Conservation (phyloP, 2,329 filamentous ascomycete genomes). For the Sporothrix inflata region DNA sequence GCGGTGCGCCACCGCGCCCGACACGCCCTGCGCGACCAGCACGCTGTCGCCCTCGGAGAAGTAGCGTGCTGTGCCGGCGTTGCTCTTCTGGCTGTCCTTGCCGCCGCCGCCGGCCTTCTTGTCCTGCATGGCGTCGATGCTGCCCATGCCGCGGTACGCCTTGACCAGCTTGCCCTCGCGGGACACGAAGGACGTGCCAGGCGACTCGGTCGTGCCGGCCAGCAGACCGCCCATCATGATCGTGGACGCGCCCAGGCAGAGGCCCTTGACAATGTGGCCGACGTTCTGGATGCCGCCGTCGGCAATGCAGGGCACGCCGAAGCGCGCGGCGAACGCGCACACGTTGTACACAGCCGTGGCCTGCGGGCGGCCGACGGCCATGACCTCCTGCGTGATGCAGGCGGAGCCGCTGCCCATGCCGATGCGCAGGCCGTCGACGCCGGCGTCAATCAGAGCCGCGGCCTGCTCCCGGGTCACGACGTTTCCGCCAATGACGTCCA, state of each 20-base stretch:
- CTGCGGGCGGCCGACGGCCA: conserved; percentile 97
- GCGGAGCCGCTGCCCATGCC: conserved; percentile 98
- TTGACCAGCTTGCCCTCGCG: conserved; percentile 98
- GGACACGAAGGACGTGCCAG: conserved; percentile 94
- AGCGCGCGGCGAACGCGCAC: conserved; percentile 83
- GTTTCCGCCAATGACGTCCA: conserved; percentile 98
- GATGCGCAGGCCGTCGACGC: conserved; percentile 94
- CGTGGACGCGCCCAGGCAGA: conserved; percentile 89
- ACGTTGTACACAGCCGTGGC: conserved; percentile 92
- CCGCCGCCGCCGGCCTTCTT: conserved; percentile 83
- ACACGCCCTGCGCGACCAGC: conserved; percentile 94
- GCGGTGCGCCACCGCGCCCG: conserved; percentile 79
- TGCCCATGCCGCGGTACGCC: conserved; percentile 98
- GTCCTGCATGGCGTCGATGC: conserved; percentile 99
- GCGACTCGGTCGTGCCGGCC: conserved; percentile 95
- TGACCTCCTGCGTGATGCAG: conserved; percentile 99
- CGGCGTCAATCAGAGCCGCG: conserved; percentile 86
- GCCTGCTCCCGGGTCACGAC: conserved; percentile 98
- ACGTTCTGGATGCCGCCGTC: conserved; percentile 98
- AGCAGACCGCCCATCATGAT: conserved; percentile 99
- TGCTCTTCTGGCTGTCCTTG: conserved; percentile 76
- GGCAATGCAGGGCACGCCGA: conserved; percentile 96
- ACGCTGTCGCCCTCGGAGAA: conserved; percentile 97
- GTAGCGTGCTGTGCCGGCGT: conserved; percentile 95
- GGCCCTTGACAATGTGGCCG: conserved; percentile 97